Evolutionary conservation across 371 early-diverging fungal genomes (phyloP).

Genomic region (Mortierella sp.): DNA sequence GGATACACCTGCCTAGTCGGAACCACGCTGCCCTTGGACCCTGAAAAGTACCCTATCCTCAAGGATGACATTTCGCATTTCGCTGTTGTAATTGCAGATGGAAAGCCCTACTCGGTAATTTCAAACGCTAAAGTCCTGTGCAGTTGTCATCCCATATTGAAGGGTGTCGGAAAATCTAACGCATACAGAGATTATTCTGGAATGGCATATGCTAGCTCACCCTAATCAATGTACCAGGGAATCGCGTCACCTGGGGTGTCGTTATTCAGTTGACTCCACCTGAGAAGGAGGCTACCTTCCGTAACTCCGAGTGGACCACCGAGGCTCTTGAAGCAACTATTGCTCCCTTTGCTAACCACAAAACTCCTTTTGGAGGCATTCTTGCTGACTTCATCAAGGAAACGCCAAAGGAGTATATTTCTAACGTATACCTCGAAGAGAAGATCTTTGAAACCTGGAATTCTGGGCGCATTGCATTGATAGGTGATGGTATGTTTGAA

Average conservation of each 20-base stretch:
- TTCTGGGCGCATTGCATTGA: slow-evolving; percentile 23
- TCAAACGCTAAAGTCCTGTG: background rate
- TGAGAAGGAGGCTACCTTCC: slow-evolving; percentile 15
- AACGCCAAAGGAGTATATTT: slow-evolving; percentile 26
- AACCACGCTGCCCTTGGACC: slow-evolving; percentile 20
- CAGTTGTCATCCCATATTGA: background rate
- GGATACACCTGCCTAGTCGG: slow-evolving; percentile 27
- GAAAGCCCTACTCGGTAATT: slow-evolving; percentile 3
- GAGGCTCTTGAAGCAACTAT: slow-evolving; percentile 14
- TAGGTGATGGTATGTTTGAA: slow-evolving; percentile 36
- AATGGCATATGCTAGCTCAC: slow-evolving; percentile 10
- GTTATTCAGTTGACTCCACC: slow-evolving; percentile 13
- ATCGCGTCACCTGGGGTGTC: slow-evolving; percentile 23
- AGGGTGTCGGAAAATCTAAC: too few relatives aligned
- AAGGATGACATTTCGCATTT: slow-evolving; percentile 14
- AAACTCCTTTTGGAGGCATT: slow-evolving; percentile 23
- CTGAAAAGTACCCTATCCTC: slow-evolving; percentile 27
- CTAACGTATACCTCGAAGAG: slow-evolving; percentile 39
- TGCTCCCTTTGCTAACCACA: slow-evolving; percentile 9
- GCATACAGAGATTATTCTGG: background rate
- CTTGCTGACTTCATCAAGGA: slow-evolving; percentile 30
- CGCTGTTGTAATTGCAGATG: slow-evolving; percentile 10
- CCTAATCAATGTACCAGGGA: slow-evolving; percentile 19
- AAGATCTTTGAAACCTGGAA: slow-evolving; percentile 38
- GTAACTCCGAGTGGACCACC: slow-evolving; percentile 36